Evolutionary conservation across 2,329 filamentous ascomycete genomes (phyloP).

Genomic region (Sphaerulina populicola): DNA sequence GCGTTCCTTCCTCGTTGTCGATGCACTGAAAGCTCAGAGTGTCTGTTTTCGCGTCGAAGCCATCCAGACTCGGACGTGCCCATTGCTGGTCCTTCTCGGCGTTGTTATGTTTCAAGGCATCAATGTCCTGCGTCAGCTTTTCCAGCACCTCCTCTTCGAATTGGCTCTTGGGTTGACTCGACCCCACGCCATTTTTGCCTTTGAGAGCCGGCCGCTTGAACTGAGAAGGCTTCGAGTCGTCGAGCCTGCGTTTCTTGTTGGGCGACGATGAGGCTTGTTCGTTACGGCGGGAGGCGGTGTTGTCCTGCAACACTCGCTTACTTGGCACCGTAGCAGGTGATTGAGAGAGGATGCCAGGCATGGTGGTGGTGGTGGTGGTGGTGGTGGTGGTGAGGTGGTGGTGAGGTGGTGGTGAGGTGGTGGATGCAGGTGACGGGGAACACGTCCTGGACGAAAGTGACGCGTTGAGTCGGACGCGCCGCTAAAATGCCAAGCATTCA

Average conservation of each 20-base stretch:
- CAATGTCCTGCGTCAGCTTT: slow-evolving; percentile 91
- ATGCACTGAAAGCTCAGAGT: slow-evolving; percentile 90
- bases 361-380: slow-evolving; percentile 16
- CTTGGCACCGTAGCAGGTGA: slow-evolving; percentile 31
- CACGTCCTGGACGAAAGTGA: slow-evolving; percentile 2
- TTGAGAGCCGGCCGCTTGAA: slow-evolving; percentile 50
- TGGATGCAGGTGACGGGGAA: too few species aligned
- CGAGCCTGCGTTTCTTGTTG: slow-evolving; percentile 77
- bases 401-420: not conserved
- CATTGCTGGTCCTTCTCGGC: slow-evolving; percentile 90
- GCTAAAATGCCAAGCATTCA: not conserved
- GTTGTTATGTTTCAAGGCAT: slow-evolving; percentile 74
- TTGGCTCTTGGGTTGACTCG: slow-evolving; percentile 75
- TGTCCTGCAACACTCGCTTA: slow-evolving; percentile 43
- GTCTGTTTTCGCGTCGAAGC: slow-evolving; percentile 57
- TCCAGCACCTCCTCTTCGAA: slow-evolving; percentile 93
- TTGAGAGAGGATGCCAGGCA: slow-evolving; percentile 31
- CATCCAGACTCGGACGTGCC: slow-evolving; percentile 57
- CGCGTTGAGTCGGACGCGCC: not conserved
- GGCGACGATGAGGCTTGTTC: slow-evolving; percentile 44
- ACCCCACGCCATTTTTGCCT: slow-evolving; percentile 49
- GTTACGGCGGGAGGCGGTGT: slow-evolving; percentile 39
- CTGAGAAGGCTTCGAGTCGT: slow-evolving; percentile 47
- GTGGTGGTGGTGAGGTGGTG: not conserved
- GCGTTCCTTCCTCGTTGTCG: slow-evolving; percentile 80